Base-by-base conservation (phyloP, 345 rosid species). In the Euclidium syriacum region DNA sequence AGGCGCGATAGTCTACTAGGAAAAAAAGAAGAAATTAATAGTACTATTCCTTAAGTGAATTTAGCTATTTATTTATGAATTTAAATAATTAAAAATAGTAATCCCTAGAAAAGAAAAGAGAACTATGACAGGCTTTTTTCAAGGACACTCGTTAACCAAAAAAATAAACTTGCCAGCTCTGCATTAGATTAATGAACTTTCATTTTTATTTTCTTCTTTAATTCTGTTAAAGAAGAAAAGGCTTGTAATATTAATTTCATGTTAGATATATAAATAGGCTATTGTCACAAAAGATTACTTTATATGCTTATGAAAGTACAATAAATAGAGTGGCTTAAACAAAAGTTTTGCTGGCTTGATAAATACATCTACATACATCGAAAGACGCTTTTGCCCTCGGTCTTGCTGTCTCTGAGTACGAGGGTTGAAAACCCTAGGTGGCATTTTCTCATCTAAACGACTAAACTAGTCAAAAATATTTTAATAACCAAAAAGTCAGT, bases 321-420 rank as follows among this genome's bases (percentile, higher is more conserved):
- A 62, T 53, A 53, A 53, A 54, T 44, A 46, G 53, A 52, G 58
- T 70, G 64, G 43, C 63, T 43, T 62, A 26, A 54, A 47, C 51
- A 54, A 53, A 62, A 29, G 57, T 55, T 54, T 54, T 19, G 74
- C 74, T 70, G 74, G 64, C 64, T 62, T 70, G 74, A 63, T 70
- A 46, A 55, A 55, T 63, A 70, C 70, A 54, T 55, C 14, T 46
- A 30, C 16, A 2, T 12, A 2, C n/a, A n/a, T n/a, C 0, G 1
- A 11, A 29, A 4, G 58, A 62, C 64, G 52, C 22, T 16, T 29
- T 20, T 47, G 11, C 34, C 69, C 52, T 70, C 24, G n/a, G 12
- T 39, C 43, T 16, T 49, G 70, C 53, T 62, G 62, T 52, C 61
- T 69, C 19, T 19, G 60, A 50, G 23, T 32, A 12, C 19, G 60